Conservation (phyloP, 129 eudicot species). For the Flaveria brownii region DNA sequence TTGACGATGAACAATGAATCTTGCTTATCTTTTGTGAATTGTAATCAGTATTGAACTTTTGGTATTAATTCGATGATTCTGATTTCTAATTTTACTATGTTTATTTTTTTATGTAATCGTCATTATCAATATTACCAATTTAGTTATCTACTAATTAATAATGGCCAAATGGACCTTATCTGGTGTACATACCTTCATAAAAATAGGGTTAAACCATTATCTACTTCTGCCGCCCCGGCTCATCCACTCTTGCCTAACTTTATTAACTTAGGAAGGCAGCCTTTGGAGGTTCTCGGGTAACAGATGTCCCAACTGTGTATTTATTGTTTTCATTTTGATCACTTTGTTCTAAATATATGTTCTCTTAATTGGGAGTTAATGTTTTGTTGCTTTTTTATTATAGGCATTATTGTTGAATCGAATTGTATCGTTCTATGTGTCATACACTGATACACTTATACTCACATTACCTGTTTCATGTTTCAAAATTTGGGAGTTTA, state of each 20-base stretch:
- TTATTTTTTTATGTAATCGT: no score
- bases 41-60: no score
- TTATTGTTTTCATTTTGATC: not conserved
- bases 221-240: not conserved
- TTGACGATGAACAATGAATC: not conserved
- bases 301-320: conserved; percentile 2
- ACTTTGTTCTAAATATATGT: not conserved
- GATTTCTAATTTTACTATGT: not conserved
- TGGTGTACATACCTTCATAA: not conserved
- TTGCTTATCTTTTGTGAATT: not conserved
- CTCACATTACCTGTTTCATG: not conserved
- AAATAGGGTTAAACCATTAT: conserved; percentile 14
- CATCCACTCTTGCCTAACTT: conserved; percentile 1
- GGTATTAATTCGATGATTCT: not conserved
- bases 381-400: conserved; percentile 5
- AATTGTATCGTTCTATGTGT: not conserved
- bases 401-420: conserved; percentile 3
- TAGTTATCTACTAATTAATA: conserved; percentile 3
- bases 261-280: conserved; percentile 16
- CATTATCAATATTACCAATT: not conserved
- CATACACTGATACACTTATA: not conserved
- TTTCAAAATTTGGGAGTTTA: conserved; percentile 1
- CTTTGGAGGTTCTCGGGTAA: conserved; percentile 12
- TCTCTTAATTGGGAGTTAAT: not conserved
- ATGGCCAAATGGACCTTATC: not conserved